These are phyloP conservation scores for Pholiota adiposa DNA, from an alignment of 1,284 basidiomycete genomes.

Conservation along the genomic window DNA sequence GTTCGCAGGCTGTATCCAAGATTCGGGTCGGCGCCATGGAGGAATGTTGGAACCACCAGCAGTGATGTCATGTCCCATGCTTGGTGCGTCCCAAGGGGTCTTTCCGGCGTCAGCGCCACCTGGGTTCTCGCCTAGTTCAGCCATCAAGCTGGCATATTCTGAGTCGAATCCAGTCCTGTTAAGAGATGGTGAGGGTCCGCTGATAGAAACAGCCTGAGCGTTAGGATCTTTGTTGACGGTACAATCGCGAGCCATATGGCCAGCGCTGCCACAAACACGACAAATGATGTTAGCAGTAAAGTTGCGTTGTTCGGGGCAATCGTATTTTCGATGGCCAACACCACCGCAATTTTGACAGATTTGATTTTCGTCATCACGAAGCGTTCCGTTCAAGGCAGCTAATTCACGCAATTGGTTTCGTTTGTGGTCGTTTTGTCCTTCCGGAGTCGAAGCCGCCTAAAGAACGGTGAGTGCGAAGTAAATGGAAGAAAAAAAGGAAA, in stretches of 20 bases:
- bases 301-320: constrained; percentile 95
- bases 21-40: constrained; percentile 86
- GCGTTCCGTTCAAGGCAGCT: constrained; percentile 96
- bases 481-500: neutral
- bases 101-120: constrained; percentile 59
- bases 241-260: constrained; percentile 97
- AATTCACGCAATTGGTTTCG: constrained; percentile 98
- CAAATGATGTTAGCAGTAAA: constrained; percentile 98
- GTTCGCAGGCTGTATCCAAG: constrained; percentile 66
- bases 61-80: constrained; percentile 73
- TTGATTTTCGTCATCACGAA: constrained; percentile 99
- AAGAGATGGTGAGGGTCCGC: constrained; percentile 42
- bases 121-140: constrained; percentile 91
- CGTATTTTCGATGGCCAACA: constrained; percentile 94
- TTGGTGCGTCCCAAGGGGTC: constrained; percentile 63
- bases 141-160: constrained; percentile 97
- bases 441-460: constrained; percentile 96
- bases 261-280: constrained; percentile 92
- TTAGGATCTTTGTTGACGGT: constrained; percentile 83
- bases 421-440: constrained; percentile 99
- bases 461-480: constrained; percentile 16
- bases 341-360: constrained; percentile 98
- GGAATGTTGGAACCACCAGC: constrained; percentile 81
- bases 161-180: constrained; percentile 86
- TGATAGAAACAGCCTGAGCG: constrained; percentile 45